Conservation (phyloP, 352 stramenopile species). For the Elongisporangium prolatum region DNA sequence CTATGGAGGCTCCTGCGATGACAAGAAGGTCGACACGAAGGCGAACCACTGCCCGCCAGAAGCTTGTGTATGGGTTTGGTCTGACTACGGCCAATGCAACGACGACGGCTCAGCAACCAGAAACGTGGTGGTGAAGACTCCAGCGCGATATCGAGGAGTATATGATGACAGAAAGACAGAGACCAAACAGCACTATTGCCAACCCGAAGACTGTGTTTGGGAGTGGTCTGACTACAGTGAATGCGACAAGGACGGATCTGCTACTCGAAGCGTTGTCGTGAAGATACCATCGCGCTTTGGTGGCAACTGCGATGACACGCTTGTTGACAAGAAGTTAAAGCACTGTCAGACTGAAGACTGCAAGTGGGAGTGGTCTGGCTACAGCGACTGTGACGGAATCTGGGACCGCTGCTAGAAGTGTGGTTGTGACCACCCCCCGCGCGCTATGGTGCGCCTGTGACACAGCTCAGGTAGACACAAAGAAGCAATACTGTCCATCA, state of each 20-base stretch:
- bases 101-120: neutral
- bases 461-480: neutral
- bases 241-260: neutral
- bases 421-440: neutral
- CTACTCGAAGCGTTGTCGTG: neutral
- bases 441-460: neutral
- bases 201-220: neutral
- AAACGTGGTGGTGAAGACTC: neutral
- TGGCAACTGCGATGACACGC: neutral
- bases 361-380: neutral
- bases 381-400: neutral
- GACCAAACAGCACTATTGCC: neutral
- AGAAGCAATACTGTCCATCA: neutral
- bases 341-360: neutral
- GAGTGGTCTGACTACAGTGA: neutral
- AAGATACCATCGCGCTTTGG: neutral
- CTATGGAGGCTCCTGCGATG: neutral
- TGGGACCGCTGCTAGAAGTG: neutral
- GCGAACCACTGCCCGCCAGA: neutral
- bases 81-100: neutral
- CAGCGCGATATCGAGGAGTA: neutral
- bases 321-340: neutral
- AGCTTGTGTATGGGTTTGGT: neutral
- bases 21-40: neutral
- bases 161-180: neutral